Percentiles rank a stretch among this genome's conserved stretches.
Conservation (phyloP, 2,329 filamentous ascomycete species). For the Blastomyces percursus region DNA sequence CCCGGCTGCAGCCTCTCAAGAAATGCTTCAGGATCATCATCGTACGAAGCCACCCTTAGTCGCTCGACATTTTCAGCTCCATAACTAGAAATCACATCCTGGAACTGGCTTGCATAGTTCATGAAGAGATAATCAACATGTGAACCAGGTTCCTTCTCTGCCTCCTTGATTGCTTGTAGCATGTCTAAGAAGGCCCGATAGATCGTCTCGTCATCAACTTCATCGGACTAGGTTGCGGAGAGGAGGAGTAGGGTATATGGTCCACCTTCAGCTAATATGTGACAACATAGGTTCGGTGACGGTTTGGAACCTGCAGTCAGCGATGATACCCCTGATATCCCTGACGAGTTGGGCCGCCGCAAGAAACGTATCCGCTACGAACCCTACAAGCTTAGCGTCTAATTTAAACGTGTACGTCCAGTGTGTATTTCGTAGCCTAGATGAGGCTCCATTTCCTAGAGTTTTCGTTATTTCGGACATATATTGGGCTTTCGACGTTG, state of each 20-base stretch:
- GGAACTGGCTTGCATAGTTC: constrained; percentile 38
- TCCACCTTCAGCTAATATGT: constrained; percentile 18
- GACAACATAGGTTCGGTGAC: constrained; percentile 23
- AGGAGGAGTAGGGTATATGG: constrained; percentile 22
- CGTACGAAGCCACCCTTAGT: not conserved
- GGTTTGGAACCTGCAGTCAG: constrained; percentile 21
- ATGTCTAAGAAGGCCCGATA: constrained; percentile 19
- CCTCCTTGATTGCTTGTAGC: constrained; percentile 19
- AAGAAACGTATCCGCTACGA: constrained; percentile 19
- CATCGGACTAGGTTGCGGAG: constrained; percentile 22
- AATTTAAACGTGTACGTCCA: constrained; percentile 26
- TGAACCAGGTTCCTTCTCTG: constrained; percentile 22
- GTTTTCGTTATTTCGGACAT: constrained; percentile 26
- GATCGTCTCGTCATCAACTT: constrained; percentile 23
- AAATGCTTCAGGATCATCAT: not conserved
- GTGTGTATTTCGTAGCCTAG: constrained; percentile 24
- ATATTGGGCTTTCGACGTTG: constrained; percentile 22
- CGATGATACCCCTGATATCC: constrained; percentile 13
- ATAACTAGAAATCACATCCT: constrained; percentile 35
- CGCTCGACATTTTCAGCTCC: constrained; percentile 24
- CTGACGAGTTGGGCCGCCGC: constrained; percentile 11
- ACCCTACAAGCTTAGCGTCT: constrained; percentile 20
- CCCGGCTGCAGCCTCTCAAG: not conserved
- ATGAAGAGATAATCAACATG: constrained; percentile 33
- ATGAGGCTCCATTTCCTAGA: constrained; percentile 24